Conservation (phyloP, 139 green algal species). For the Chlamydomonas eustigma region DNA sequence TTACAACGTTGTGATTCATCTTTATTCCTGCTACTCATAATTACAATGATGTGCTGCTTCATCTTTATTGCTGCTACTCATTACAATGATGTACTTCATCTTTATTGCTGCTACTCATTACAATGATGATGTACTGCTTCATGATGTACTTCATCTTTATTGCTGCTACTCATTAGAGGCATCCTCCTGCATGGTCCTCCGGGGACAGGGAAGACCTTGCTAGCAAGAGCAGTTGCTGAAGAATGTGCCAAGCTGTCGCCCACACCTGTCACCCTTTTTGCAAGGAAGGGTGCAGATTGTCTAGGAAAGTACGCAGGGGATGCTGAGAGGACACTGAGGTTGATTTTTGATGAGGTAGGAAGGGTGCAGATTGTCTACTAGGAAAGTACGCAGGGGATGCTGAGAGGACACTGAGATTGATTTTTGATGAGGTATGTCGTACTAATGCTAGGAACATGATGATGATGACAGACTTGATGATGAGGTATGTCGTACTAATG, state of each 20-base stretch:
- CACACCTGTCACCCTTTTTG: slow-evolving; percentile 72
- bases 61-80: too few species aligned
- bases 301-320: slow-evolving; percentile 88
- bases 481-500: too few species aligned
- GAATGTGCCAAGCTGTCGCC: slow-evolving; percentile 42
- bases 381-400: slow-evolving; percentile 87
- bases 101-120: too few species aligned
- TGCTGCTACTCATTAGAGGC: slow-evolving; percentile 35
- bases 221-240: slow-evolving; percentile 58
- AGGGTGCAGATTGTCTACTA: too few species aligned
- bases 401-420: slow-evolving; percentile 77
- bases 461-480: too few species aligned
- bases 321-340: slow-evolving; percentile 76
- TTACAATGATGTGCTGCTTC: too few species aligned
- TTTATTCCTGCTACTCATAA: background rate
- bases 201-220: slow-evolving; percentile 72
- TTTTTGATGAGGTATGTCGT: slow-evolving; percentile 77
- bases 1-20: background rate
- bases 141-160: background rate
- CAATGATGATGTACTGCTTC: too few species aligned
- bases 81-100: too few species aligned
- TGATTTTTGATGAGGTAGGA: slow-evolving; percentile 75
- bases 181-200: slow-evolving; percentile 65
- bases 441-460: too few species aligned
- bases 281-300: slow-evolving; percentile 81